phyloP scores from a whole-genome alignment of 805 yeast genomes.

The Candida hispaniensis region DNA sequence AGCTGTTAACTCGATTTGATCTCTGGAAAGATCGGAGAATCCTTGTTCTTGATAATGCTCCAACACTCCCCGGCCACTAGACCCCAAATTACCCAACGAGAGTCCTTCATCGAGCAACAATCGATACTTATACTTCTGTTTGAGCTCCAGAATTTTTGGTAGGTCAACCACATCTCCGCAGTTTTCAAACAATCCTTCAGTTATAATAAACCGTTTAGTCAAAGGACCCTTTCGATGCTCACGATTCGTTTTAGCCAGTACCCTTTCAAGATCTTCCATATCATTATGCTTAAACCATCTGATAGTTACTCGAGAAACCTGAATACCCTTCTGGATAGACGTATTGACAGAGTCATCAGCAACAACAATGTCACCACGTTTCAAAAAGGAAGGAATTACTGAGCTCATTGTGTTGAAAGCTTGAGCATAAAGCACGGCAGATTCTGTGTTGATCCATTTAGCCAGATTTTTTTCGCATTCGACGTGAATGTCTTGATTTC shows the following conservation, averaged over 20 bases:
- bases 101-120: conserved; percentile 78
- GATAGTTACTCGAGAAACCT: conserved; percentile 75
- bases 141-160: conserved; percentile 57
- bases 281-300: conserved; percentile 84
- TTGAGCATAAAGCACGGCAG: conserved; percentile 82
- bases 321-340: conserved; percentile 78
- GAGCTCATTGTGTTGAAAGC: conserved; percentile 80
- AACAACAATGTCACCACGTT: conserved; percentile 86
- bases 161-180: conserved; percentile 73
- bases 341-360: conserved; percentile 72
- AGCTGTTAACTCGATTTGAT: conserved; percentile 69
- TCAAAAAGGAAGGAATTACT: conserved; percentile 84
- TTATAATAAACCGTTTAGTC: conserved; percentile 81
- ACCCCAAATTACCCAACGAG: conserved; percentile 79
- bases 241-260: conserved; percentile 45
- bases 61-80: conserved; percentile 72
- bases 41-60: conserved; percentile 34
- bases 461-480: conserved; percentile 68
- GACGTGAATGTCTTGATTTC: conserved; percentile 85
- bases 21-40: conserved; percentile 42
- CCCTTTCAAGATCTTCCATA: conserved; percentile 64
- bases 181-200: conserved; percentile 81
- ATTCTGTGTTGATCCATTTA: conserved; percentile 62
- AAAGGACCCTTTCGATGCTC: conserved; percentile 56
- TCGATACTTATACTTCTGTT: conserved; percentile 73